Conservation (phyloP, 1,139 yeast species). For the Suhomyces maxii region DNA sequence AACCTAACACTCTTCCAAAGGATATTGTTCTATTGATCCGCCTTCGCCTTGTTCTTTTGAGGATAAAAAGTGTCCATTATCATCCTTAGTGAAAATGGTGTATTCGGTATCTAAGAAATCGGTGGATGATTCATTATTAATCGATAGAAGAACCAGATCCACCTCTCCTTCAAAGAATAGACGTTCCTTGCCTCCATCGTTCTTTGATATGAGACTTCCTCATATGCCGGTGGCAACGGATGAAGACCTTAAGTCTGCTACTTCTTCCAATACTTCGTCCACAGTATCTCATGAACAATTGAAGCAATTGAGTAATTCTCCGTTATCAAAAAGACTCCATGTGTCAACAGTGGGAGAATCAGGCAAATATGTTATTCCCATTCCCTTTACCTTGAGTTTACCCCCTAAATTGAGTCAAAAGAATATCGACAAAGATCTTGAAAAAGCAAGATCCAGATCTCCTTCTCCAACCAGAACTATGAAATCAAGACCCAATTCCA, state of each 20-base stretch:
- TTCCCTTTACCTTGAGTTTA: conserved; percentile 43
- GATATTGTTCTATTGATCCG: conserved; percentile 5
- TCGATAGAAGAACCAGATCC: conserved; percentile 31
- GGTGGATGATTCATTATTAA: conserved; percentile 20
- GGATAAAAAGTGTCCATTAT: not conserved
- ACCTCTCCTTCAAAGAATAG: conserved; percentile 32
- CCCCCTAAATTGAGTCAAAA: conserved; percentile 45
- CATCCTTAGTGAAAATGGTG: not conserved
- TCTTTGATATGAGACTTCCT: conserved; percentile 26
- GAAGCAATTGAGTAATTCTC: conserved; percentile 35
- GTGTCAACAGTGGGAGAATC: conserved; percentile 26
- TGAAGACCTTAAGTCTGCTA: conserved; percentile 24
- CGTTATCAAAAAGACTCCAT: conserved; percentile 39
- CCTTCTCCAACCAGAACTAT: conserved; percentile 17
- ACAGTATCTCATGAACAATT: conserved; percentile 27
- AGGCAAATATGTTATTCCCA: conserved; percentile 40
- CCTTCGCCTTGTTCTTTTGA: not conserved
- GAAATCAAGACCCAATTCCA: conserved; percentile 1
- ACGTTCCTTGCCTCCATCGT: conserved; percentile 25
- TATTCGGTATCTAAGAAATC: conserved; percentile 11
- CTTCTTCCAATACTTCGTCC: conserved; percentile 15
- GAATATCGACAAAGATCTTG: conserved; percentile 15
- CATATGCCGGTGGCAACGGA: conserved; percentile 21
- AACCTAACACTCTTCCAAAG: not conserved
- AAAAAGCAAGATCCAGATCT: conserved; percentile 10